phyloP scores from a whole-genome alignment of 2,329 filamentous ascomycete genomes.

The Ophiocordyceps camponoti-floridani region DNA sequence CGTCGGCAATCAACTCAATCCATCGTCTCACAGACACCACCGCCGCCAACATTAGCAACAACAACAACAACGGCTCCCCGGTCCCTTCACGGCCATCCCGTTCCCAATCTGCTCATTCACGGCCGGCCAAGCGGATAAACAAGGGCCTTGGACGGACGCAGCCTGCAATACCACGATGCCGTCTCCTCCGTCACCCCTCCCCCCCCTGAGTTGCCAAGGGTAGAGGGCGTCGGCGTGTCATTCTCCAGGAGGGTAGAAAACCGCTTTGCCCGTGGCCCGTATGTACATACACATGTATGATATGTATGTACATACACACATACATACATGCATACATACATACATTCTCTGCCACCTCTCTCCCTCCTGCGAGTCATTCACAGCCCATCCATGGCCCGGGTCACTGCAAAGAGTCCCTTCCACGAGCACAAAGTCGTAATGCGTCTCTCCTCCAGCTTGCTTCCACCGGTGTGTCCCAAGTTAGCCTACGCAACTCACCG shows the following conservation, averaged over 20 bases:
- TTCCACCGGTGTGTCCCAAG: not conserved
- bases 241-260: too few species aligned
- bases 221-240: not conserved
- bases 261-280: not conserved
- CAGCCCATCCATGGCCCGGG: too few species aligned
- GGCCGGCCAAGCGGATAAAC: not conserved
- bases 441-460: not conserved
- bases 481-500: too few species aligned
- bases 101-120: not conserved
- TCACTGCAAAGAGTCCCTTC: not conserved
- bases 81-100: too few species aligned
- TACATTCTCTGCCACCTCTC: not conserved
- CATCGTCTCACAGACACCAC: too few species aligned
- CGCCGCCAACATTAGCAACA: too few species aligned
- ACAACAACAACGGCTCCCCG: too few species aligned
- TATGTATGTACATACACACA: not conserved
- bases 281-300: not conserved
- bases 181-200: not conserved
- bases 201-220: not conserved
- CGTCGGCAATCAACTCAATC: too few species aligned
- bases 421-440: not conserved
- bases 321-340: not conserved
- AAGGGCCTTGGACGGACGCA: not conserved
- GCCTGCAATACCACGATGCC: not conserved
- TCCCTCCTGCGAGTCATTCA: too few species aligned